Percentiles rank a stretch among this genome's conserved stretches.
These are phyloP conservation scores for Chlorella sorokiniana DNA, from an alignment of 139 green algal genomes.

Conservation along the genomic window DNA sequence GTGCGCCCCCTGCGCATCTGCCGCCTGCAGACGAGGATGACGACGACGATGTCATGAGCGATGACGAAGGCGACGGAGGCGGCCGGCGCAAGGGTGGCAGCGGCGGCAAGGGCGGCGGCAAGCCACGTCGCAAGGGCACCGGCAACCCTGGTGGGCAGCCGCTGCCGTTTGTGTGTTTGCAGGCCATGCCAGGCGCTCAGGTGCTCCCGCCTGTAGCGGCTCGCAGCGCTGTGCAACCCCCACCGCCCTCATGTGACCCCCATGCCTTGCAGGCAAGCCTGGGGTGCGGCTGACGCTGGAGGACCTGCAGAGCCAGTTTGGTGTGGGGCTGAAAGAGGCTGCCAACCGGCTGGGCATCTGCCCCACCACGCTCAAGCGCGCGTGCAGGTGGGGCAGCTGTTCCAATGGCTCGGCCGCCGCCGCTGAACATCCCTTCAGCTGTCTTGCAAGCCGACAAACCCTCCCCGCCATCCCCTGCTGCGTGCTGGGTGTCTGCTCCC, in stretches of 20 bases:
- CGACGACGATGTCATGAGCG: too few species aligned
- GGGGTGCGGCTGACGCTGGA: slow-evolving; percentile 52
- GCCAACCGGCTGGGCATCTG: slow-evolving; percentile 85
- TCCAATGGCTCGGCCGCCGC: not conserved
- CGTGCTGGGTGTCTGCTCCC: not conserved
- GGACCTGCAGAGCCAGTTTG: slow-evolving; percentile 82
- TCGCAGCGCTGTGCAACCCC: not conserved
- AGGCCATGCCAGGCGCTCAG: not conserved
- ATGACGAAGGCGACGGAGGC: not conserved
- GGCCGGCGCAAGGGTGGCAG: not conserved
- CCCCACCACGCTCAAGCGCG: slow-evolving; percentile 86
- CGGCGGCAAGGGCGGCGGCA: not conserved
- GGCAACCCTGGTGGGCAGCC: slow-evolving; percentile 43
- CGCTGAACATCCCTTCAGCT: too few species aligned
- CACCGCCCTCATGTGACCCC: not conserved
- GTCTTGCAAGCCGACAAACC: too few species aligned
- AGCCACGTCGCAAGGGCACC: slow-evolving; percentile 34
- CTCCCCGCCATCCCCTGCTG: too few species aligned
- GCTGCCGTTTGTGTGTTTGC: not conserved
- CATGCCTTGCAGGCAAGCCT: slow-evolving; percentile 42
- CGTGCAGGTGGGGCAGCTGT: slow-evolving; percentile 14
- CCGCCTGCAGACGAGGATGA: slow-evolving; percentile 8
- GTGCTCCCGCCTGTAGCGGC: not conserved
- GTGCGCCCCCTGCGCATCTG: not conserved
- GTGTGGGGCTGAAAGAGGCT: slow-evolving; percentile 84